A percentile compares a stretch with the other conserved stretches of the same genome.
Conservation (phyloP, 495 filamentous ascomycete genomes). For the Opeltia flavorubescens region DNA sequence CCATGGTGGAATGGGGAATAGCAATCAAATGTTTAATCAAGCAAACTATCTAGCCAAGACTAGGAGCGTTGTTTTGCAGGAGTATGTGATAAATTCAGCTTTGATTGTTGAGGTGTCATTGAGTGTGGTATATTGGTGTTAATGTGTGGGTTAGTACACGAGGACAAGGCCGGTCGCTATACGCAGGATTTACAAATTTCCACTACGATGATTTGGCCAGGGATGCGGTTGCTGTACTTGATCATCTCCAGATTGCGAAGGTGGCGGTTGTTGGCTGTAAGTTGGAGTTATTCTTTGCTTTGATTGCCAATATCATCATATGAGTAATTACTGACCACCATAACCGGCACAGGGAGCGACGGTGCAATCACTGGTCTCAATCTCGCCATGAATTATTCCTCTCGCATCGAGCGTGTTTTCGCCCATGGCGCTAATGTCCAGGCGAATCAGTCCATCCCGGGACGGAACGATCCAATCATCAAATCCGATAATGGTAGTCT, state of each 20-base stretch:
- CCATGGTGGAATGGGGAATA: not conserved
- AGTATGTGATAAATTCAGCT: not conserved
- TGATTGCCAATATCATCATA: too few relatives aligned
- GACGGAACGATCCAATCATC: slow-evolving; percentile 2
- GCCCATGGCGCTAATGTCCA: slow-evolving; percentile 1
- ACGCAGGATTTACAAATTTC: not conserved
- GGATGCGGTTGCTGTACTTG: not conserved
- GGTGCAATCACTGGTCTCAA: slow-evolving; percentile 2
- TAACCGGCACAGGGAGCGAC: too few relatives aligned
- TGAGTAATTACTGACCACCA: too few relatives aligned
- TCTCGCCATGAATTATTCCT: slow-evolving; percentile 2
- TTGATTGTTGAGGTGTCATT: too few relatives aligned
- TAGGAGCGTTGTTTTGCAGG: not conserved
- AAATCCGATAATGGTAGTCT: slow-evolving; percentile 1
- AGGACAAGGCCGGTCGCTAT: slow-evolving; percentile 1
- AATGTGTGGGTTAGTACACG: too few relatives aligned
- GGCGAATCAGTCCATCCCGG: slow-evolving; percentile 2
- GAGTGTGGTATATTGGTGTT: too few relatives aligned
- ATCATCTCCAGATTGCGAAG: not conserved
- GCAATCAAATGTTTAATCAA: slow-evolving; percentile 1
- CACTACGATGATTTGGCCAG: slow-evolving; percentile 1
- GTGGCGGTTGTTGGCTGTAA: slow-evolving; percentile 1
- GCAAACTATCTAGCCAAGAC: not conserved
- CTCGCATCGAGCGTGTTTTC: slow-evolving; percentile 1
- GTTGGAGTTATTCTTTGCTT: too few relatives aligned